Base-by-base conservation (phyloP, 768 basidiomycete genomes). In the Rhizopogon vinicolor region DNA sequence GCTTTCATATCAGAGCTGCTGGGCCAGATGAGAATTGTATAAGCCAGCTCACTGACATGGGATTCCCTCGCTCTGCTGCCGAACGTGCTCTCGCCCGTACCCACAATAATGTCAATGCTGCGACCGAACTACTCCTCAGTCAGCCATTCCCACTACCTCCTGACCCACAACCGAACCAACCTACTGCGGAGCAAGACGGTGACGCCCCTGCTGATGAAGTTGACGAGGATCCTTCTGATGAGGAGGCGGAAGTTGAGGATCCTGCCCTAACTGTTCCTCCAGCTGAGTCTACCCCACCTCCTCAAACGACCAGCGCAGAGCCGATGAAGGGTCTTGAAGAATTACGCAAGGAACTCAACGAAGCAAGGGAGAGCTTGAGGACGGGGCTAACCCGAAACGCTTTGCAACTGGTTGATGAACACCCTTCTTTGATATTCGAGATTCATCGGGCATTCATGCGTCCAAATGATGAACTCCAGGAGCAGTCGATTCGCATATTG, bases 11-110 rank as follows among this genome's bases (percentile, higher is more conserved):
- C 56, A 67, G 63, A 39, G 66, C 68, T 19, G 60, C 77, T 57
- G 83, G 78, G 12, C 82, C 88, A 0, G 90, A 93, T 66, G 92
- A 94, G 67, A 78, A 77, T 44, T 83, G 87, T 37, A 83, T 98
- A 52, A 81, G 83, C 50, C 89, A 93, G 63, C 77, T 98, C 53
- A 87, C 84, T 9, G 97, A 98, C 63, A 98, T 99, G 97, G 97
- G 97, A 44, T 99, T 98, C 76, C 84, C 89, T 37, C 84, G 93
- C n/a, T 80, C 84, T 41, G 91, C 91, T 12, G 92, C 87, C 2
- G 89, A 91, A 65, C 81, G 86, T 51, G 96, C 96, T 4, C 75
- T 99, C 40, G 70, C 79, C 18, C 89, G 95, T 10, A 85, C 88
- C 4, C 84, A 88, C 58, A 98, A 98, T 70, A 94, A 97, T 64